These are phyloP conservation scores for Pichia rugopelliculosa DNA, from an alignment of 805 yeast genomes.

Conservation along the genomic window DNA sequence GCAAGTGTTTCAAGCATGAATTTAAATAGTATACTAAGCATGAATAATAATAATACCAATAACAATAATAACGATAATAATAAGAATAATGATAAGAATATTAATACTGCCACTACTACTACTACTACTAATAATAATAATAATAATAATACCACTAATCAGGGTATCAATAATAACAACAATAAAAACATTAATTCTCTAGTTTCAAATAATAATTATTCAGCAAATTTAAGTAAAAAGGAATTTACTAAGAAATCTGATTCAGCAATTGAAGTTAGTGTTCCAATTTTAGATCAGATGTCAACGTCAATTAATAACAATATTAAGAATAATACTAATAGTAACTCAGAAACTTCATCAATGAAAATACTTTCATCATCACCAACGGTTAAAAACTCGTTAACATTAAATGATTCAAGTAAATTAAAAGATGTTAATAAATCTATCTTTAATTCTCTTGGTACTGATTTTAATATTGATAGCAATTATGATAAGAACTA, in stretches of 20 bases:
- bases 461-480: no score
- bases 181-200: no score
- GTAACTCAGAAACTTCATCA: background rate
- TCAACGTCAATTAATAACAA: constrained; percentile 4
- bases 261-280: background rate
- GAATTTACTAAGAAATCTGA: background rate
- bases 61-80: background rate
- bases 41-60: constrained; percentile 7
- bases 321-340: background rate
- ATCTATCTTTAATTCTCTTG: no score
- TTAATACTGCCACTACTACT: constrained; percentile 11
- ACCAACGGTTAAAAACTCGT: background rate
- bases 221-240: background rate
- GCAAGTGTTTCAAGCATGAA: constrained; percentile 33
- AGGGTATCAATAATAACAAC: background rate
- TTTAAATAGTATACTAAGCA: constrained; percentile 20
- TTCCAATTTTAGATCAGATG: constrained; percentile 9
- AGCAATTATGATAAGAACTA: no score
- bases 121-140: no score
- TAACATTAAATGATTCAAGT: background rate
- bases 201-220: background rate
- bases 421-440: background rate
- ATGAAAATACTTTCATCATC: background rate
- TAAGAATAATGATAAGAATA: constrained; percentile 13
- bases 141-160: constrained; percentile 5